Percentiles rank a stretch among this genome's conserved stretches.
phyloP scores from a whole-genome alignment of 306 rosid genomes.

The Inga oerstediana region DNA sequence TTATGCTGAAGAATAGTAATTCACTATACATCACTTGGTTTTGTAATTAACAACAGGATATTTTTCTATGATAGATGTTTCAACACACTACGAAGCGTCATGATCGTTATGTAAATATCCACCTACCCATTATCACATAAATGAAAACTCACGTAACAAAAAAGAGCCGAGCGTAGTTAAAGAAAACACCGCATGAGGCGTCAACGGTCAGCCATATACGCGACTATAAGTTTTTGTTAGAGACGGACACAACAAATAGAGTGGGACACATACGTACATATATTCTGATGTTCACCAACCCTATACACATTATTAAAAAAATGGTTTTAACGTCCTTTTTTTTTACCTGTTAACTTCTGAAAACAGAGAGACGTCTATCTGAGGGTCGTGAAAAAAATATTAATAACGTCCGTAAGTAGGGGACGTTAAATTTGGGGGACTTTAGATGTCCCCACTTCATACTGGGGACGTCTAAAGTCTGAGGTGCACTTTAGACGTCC shows the following conservation, averaged over 20 bases:
- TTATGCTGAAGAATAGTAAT: background rate
- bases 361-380: too few species aligned
- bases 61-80: background rate
- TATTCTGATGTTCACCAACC: background rate
- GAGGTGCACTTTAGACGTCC: too few species aligned
- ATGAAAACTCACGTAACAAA: background rate
- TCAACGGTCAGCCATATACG: background rate
- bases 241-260: constrained; percentile 5
- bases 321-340: too few species aligned
- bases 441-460: too few species aligned
- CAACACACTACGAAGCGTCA: background rate
- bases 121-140: background rate
- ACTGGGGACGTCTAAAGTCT: too few species aligned
- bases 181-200: background rate
- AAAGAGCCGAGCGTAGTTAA: background rate
- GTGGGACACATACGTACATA: background rate
- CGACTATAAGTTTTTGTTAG: background rate
- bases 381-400: too few species aligned
- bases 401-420: too few species aligned
- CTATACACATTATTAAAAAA: too few species aligned
- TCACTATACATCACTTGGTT: background rate
- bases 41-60: background rate
- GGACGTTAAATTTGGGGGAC: too few species aligned
- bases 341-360: too few species aligned
- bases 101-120: background rate